Base-by-base conservation (phyloP, 2,329 filamentous ascomycete species). In the Chaetomium strumarium region DNA sequence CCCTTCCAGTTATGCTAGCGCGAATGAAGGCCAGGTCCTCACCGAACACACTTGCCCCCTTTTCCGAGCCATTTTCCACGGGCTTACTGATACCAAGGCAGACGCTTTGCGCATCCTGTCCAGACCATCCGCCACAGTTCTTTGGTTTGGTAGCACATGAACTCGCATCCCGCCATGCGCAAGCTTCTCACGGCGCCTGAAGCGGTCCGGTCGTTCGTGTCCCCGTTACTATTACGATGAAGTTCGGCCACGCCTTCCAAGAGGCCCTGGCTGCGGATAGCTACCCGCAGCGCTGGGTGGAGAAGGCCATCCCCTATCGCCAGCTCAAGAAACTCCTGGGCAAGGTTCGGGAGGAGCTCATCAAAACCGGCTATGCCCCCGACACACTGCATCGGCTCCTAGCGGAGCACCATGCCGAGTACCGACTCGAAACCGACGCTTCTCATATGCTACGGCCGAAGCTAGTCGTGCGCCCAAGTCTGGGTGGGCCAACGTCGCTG, bases 251-350 rank as follows among this genome's bases (percentile, higher is more conserved):
- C 66, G 80, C 84, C 63, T 93, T 90, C 67, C 82, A 84, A 65
- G 79, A 85, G 62, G 78, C 79, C 46, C 76, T 95, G 56, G 75
- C 80, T 57, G 79, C 75, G 58, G 85, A 88, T 68, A 72, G 75
- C 58, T 95, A 90, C 66, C 90, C 90, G 8, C 71, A 79, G 46
- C 82, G 85, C 64, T 84, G 80, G 81, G 72, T 90, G 45, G 77
- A 85, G 41, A 84, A 83, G 29, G 89, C 90, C 45, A 88, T 95
- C 56, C 88, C 87, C 2, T 95, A 95, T 67, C 80, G 85, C 41
- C 81, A 90, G 68, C 79, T 95, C 52, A 95, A 95, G 70, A 95
- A 95, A 72, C 88, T 87, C 69, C 85, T 95, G 65, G 92, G 91
- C 66, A 85, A 84, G 65, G 84, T 95, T 46, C 81, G 85, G 58